Evolutionary conservation across 257 asterid genomes (phyloP).

Genomic region (Perilla frutescens): DNA sequence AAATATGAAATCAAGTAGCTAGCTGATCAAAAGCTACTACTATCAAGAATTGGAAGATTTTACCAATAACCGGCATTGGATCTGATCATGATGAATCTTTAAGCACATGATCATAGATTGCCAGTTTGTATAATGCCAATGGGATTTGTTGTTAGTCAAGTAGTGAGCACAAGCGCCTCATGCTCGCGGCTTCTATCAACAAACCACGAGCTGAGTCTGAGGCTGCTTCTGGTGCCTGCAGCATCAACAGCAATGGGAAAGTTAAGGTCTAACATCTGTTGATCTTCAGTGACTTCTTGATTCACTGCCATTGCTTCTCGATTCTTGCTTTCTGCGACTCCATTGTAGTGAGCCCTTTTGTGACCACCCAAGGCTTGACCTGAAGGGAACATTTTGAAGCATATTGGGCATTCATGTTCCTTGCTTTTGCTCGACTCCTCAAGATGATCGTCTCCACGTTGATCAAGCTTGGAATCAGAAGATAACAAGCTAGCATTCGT

Average conservation of each 20-base stretch:
- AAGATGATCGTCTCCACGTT: neutral
- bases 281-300: conserved; percentile 39
- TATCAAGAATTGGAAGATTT: conserved; percentile 7
- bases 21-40: conserved; percentile 7
- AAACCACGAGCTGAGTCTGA: conserved; percentile 51
- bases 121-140: too few relatives aligned
- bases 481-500: conserved; percentile 15
- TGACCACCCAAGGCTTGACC: conserved; percentile 94
- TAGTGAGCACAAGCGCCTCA: conserved; percentile 40
- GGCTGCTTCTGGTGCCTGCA: conserved; percentile 39
- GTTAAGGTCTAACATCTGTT: conserved; percentile 51
- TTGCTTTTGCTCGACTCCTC: conserved; percentile 40
- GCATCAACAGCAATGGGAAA: conserved; percentile 42
- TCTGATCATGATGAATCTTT: conserved; percentile 1
- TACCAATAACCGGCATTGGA: conserved; percentile 20
- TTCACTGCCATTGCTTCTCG: conserved; percentile 34
- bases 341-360: conserved; percentile 74
- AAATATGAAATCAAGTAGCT: conserved; percentile 18
- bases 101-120: neutral
- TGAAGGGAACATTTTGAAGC: conserved; percentile 71
- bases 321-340: conserved; percentile 39
- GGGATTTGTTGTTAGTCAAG: conserved; percentile 28
- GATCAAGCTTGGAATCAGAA: conserved; percentile 19
- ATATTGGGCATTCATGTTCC: conserved; percentile 51
- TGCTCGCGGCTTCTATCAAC: conserved; percentile 36